These are phyloP conservation scores for Mallotus japonicus DNA, from an alignment of 441 rosid species.

Conservation along the genomic window DNA sequence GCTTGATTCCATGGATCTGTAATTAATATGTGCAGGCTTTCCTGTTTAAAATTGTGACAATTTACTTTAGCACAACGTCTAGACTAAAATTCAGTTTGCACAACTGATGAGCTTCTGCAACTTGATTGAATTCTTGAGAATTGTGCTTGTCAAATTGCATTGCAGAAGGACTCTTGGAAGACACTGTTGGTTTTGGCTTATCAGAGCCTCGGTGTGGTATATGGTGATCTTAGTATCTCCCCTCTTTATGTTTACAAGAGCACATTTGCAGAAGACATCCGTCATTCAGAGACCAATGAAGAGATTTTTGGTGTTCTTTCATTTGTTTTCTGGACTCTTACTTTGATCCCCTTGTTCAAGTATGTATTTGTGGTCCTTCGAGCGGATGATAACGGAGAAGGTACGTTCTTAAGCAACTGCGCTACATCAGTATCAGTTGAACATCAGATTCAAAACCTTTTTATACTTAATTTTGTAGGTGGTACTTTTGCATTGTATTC, in stretches of 20 bases:
- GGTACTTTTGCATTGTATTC: slow-evolving; percentile 98
- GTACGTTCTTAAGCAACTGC: slow-evolving; percentile 33
- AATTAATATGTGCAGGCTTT: slow-evolving; percentile 11
- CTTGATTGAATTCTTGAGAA: slow-evolving; percentile 11
- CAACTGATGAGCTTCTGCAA: neutral
- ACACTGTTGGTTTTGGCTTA: slow-evolving; percentile 71
- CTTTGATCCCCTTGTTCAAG: slow-evolving; percentile 81
- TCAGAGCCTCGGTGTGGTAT: slow-evolving; percentile 96
- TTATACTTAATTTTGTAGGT: slow-evolving; percentile 42
- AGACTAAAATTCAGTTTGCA: slow-evolving; percentile 12
- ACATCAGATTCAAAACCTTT: slow-evolving; percentile 10
- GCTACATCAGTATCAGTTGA: neutral
- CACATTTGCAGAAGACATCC: slow-evolving; percentile 89
- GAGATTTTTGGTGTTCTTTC: slow-evolving; percentile 93
- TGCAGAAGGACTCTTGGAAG: slow-evolving; percentile 87
- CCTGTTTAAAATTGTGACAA: neutral
- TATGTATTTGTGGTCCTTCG: slow-evolving; percentile 89
- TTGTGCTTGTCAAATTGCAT: slow-evolving; percentile 26
- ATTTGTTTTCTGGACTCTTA: slow-evolving; percentile 95
- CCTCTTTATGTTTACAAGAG: slow-evolving; percentile 94
- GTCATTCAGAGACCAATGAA: slow-evolving; percentile 77
- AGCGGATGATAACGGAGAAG: slow-evolving; percentile 97
- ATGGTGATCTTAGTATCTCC: slow-evolving; percentile 91
- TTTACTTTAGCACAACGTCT: neutral
- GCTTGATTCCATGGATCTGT: slow-evolving; percentile 20